These are phyloP conservation scores for Solanum chacoense DNA, from an alignment of 305 asterid species.

Conservation along the genomic window DNA sequence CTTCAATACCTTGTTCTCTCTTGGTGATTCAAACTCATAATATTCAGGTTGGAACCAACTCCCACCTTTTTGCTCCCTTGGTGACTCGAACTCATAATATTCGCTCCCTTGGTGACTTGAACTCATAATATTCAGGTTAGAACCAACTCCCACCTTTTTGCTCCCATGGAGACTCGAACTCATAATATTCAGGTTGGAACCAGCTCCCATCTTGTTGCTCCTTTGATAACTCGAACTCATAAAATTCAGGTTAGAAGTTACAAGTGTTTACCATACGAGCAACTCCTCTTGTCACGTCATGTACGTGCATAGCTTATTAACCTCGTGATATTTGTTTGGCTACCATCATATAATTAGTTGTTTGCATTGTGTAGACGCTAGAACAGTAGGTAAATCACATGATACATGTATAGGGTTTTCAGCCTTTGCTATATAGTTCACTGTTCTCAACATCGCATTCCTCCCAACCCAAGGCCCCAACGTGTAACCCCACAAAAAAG, in stretches of 20 bases:
- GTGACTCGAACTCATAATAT: background rate
- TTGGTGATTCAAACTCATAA: background rate
- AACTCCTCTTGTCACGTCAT: background rate
- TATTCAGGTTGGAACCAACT: background rate
- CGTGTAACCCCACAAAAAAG: background rate
- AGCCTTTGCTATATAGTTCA: constrained; percentile 4
- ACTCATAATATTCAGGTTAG: background rate
- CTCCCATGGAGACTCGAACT: background rate
- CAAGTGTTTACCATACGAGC: too few species aligned
- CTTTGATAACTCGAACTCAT: background rate
- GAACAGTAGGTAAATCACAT: constrained; percentile 11
- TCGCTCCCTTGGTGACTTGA: background rate
- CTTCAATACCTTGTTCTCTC: background rate
- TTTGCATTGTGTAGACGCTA: constrained; percentile 11
- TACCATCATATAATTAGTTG: background rate
- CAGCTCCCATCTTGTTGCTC: background rate
- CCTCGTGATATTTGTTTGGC: constrained; percentile 2
- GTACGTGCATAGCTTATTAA: constrained; percentile 11
- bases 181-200: background rate
- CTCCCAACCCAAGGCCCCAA: background rate
- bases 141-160: background rate
- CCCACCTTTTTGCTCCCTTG: background rate
- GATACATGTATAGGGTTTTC: constrained; percentile 7
- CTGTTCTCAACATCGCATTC: background rate
- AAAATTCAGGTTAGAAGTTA: background rate